phyloP scores from a whole-genome alignment of 2,329 filamentous ascomycete genomes.

The Shiraia sp. region DNA sequence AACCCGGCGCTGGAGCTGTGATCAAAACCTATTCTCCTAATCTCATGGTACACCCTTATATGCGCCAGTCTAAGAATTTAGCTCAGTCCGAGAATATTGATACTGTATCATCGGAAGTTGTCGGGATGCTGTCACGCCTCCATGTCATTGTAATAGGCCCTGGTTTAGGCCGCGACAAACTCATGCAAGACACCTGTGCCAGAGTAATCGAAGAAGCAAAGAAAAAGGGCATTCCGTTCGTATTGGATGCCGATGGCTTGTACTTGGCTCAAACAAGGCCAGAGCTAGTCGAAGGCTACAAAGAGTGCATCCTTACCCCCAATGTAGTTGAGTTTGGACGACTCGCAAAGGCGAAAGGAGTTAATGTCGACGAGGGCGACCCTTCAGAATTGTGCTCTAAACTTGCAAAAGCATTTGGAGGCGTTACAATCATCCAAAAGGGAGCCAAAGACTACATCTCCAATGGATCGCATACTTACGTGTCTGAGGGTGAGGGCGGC shows the following conservation, averaged over 20 bases:
- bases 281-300: constrained; percentile 77
- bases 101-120: constrained; percentile 68
- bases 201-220: constrained; percentile 79
- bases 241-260: constrained; percentile 90
- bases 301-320: constrained; percentile 84
- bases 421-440: constrained; percentile 91
- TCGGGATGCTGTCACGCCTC: constrained; percentile 80
- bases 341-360: constrained; percentile 73
- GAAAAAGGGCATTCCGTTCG: constrained; percentile 72
- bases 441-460: constrained; percentile 80
- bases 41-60: constrained; percentile 96
- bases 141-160: constrained; percentile 94
- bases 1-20: constrained; percentile 77
- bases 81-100: constrained; percentile 61
- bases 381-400: constrained; percentile 65
- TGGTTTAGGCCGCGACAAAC: constrained; percentile 82
- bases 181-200: constrained; percentile 87
- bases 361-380: constrained; percentile 61
- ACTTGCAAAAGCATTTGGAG: constrained; percentile 76
- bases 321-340: constrained; percentile 92
- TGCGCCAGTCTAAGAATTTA: constrained; percentile 73
- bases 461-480: constrained; percentile 74
- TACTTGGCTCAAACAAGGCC: constrained; percentile 76
- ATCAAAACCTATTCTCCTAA: constrained; percentile 99
- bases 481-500: constrained; percentile 78